Conservation (phyloP, 176 grass and related monocot genomes). For the Olyra latifolia region DNA sequence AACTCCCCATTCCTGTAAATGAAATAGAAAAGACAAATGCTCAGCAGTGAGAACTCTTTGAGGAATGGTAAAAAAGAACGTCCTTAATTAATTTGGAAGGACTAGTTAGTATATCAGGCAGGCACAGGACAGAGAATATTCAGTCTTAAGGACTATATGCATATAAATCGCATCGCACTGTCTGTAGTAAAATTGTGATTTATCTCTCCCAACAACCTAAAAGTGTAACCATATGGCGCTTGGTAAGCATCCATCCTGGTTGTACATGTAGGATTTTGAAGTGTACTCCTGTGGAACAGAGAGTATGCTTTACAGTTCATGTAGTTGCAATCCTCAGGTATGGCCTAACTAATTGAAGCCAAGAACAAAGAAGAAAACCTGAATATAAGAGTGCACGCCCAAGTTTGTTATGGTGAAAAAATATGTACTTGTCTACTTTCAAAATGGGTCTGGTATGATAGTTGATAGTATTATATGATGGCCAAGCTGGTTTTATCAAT, state of each 20-base stretch:
- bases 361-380: not conserved
- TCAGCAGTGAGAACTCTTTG: slow-evolving; percentile 2
- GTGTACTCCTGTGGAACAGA: not conserved
- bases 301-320: not conserved
- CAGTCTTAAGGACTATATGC: not conserved
- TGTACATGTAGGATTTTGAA: slow-evolving; percentile 4
- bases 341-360: slow-evolving; percentile 18
- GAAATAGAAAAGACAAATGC: slow-evolving; percentile 21
- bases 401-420: not conserved
- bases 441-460: not conserved
- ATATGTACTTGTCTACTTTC: not conserved
- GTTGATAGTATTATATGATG: slow-evolving; percentile 5
- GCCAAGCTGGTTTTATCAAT: not conserved
- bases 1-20: slow-evolving; percentile 88
- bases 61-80: not conserved
- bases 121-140: not conserved
- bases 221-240: not conserved
- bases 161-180: not conserved
- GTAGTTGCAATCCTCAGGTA: slow-evolving; percentile 1
- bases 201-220: slow-evolving; percentile 1
- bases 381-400: not conserved
- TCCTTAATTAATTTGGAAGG: slow-evolving; percentile 6
- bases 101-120: not conserved
- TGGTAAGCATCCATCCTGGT: not conserved
- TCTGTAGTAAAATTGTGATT: not conserved